Conservation (phyloP, 2,329 filamentous ascomycete species). For the Tolypocladium nubicola region DNA sequence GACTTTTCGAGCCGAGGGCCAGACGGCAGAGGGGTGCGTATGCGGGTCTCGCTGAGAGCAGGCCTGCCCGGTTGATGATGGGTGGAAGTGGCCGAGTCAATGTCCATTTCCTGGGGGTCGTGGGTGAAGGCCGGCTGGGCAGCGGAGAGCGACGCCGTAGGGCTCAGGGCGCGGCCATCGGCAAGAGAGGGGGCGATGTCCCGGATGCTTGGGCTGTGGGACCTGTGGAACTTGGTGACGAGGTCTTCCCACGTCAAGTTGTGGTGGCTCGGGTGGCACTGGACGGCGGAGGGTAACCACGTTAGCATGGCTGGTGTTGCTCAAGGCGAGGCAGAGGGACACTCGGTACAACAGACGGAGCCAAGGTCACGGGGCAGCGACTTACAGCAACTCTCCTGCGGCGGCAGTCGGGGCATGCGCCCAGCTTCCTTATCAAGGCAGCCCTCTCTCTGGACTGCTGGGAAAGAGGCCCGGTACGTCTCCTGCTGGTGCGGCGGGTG, state of each 20-base stretch:
- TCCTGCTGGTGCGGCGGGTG: slow-evolving; percentile 43
- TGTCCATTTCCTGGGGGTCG: slow-evolving; percentile 44
- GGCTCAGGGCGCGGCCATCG: slow-evolving; percentile 34
- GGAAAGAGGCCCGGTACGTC: slow-evolving; percentile 48
- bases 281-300: slow-evolving; percentile 5
- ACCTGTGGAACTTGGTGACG: slow-evolving; percentile 40
- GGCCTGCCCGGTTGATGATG: slow-evolving; percentile 26
- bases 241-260: slow-evolving; percentile 52
- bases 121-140: slow-evolving; percentile 28
- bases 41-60: slow-evolving; percentile 34
- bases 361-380: slow-evolving; percentile 8
- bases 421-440: slow-evolving; percentile 48
- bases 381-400: slow-evolving; percentile 48
- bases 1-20: slow-evolving; percentile 44
- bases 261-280: slow-evolving; percentile 51
- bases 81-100: slow-evolving; percentile 28
- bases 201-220: slow-evolving; percentile 39
- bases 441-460: slow-evolving; percentile 48
- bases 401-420: slow-evolving; percentile 45
- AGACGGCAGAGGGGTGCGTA: slow-evolving; percentile 45
- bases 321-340: neutral
- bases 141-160: slow-evolving; percentile 26
- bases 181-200: slow-evolving; percentile 34
- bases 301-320: neutral
- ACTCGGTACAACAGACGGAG: neutral